Evolutionary conservation across 805 yeast species (phyloP), one percentile per base, ranked within the genome.

Genomic region (Peterozyma toletana): DNA sequence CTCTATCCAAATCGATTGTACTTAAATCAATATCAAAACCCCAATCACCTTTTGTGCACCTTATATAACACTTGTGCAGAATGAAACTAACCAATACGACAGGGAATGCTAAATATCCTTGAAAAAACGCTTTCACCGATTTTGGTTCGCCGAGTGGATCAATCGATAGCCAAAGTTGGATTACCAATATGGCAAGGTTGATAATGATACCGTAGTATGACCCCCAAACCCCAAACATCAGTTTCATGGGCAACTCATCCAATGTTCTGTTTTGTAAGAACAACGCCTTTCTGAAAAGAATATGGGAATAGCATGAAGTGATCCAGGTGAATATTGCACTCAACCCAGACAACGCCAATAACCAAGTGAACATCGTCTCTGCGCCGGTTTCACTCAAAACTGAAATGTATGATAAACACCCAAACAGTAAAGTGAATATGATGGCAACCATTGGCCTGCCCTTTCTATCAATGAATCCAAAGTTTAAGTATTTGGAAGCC

Each of bases 361-460:
- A 53, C 80, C 80, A 74, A 30, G 61, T 56, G 51, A 73, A 73
- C 11, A 72, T 55, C n/a, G 49, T 41, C 15, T 52, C 62, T 4
- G 63, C 65, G 35, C 60, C 56, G 48, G 70, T 59, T 39, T 61
- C 54, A 17, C 58, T 54, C 13, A 72, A 59, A 36, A 77, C 75
- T 29, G 77, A 68, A 35, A 71, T 48, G 55, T 66, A 73, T 42
- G 73, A 65, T 36, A 74, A 50, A 30, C 68, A 57, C 14, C 78
- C 78, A 45, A 68, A 53, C 10, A 58, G 38, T 10, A 65, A 59
- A 41, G 67, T 69, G 17, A 66, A 52, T 5, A 58, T 40, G 45
- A 74, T 64, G 30, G 77, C 75, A 43, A 61, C 63, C 43, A 73
- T 52, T 37, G 80, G 80, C 48, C 80, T 62, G 40, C 80, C 80